Evolutionary conservation across 148 eudicot species (phyloP).

Genomic region (Dianthus caryophyllus): DNA sequence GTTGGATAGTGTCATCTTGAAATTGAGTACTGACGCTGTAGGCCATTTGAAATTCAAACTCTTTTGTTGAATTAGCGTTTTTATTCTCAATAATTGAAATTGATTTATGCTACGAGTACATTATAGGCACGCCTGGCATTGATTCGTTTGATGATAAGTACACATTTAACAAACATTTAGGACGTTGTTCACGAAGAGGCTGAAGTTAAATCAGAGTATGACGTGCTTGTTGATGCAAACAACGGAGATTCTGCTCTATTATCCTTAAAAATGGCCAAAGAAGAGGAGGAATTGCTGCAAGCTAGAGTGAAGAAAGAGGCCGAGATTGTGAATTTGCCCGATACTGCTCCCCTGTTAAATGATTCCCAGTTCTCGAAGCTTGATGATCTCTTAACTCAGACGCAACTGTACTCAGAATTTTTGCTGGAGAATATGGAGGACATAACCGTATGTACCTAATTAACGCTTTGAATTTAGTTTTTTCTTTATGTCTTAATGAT

Average conservation of each 20-base stretch:
- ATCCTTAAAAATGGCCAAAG: conserved; percentile 50
- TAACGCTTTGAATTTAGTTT: not conserved
- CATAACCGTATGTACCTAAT: conserved; percentile 48
- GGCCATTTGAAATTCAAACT: too few relatives aligned
- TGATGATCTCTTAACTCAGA: conserved; percentile 83
- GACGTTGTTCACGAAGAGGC: conserved; percentile 41
- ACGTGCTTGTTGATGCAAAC: conserved; percentile 39
- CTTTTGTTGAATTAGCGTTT: too few relatives aligned
- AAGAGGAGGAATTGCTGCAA: conserved; percentile 60
- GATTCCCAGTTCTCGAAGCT: conserved; percentile 75
- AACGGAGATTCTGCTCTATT: conserved; percentile 58
- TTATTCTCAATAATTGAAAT: too few relatives aligned
- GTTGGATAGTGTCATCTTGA: not conserved
- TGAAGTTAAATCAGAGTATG: conserved; percentile 42
- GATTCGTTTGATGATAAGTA: not conserved
- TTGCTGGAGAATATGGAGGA: conserved; percentile 91
- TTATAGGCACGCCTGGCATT: not conserved
- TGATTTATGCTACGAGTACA: not conserved
- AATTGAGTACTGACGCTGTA: too few relatives aligned
- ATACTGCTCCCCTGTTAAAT: conserved; percentile 46
- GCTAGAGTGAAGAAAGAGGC: conserved; percentile 45
- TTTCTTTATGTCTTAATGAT: conserved; percentile 35
- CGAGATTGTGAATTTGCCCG: conserved; percentile 31
- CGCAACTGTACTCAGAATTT: conserved; percentile 84
- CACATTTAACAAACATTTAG: conserved; percentile 25